Percentiles rank a stretch among this genome's conserved stretches.
phyloP scores from a whole-genome alignment of 2,329 filamentous ascomycete species.

The Tolypocladium capitatum region DNA sequence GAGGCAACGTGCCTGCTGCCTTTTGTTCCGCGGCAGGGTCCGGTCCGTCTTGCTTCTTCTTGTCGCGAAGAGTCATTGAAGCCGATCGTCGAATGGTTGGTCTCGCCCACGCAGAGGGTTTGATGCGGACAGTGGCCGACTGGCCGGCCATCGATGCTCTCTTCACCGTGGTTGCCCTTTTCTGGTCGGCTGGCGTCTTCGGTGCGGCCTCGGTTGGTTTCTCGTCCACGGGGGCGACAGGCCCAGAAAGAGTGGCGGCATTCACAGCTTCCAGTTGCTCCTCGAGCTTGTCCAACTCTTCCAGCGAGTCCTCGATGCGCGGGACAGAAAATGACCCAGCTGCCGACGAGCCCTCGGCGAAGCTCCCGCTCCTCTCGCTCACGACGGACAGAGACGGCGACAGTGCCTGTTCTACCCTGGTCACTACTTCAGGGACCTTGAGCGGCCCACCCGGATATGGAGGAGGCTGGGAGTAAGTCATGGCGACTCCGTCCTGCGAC shows the following conservation, averaged over 20 bases:
- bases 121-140: slow-evolving; percentile 26
- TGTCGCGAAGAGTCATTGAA: slow-evolving; percentile 24
- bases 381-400: slow-evolving; percentile 19
- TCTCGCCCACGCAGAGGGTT: slow-evolving; percentile 22
- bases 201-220: slow-evolving; percentile 5
- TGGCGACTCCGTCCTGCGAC: slow-evolving; percentile 1
- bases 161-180: slow-evolving; percentile 8
- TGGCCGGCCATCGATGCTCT: not conserved
- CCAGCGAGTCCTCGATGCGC: slow-evolving; percentile 51
- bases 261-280: slow-evolving; percentile 45
- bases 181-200: slow-evolving; percentile 7
- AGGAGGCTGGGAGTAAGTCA: slow-evolving; percentile 8
- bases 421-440: slow-evolving; percentile 16
- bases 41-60: slow-evolving; percentile 8
- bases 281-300: slow-evolving; percentile 47
- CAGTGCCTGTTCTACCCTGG: slow-evolving; percentile 17
- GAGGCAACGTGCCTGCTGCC: slow-evolving; percentile 5
- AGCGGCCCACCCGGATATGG: slow-evolving; percentile 11
- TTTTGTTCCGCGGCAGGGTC: slow-evolving; percentile 5
- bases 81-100: slow-evolving; percentile 28
- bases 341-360: slow-evolving; percentile 19
- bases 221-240: slow-evolving; percentile 13
- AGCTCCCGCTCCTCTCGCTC: slow-evolving; percentile 19
- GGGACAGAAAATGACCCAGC: slow-evolving; percentile 22
- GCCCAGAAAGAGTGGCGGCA: slow-evolving; percentile 22